A percentile compares a stretch with the other conserved stretches of the same genome.
phyloP scores from a whole-genome alignment of 2,329 filamentous ascomycete species.

The Ampelomyces quisqualis region DNA sequence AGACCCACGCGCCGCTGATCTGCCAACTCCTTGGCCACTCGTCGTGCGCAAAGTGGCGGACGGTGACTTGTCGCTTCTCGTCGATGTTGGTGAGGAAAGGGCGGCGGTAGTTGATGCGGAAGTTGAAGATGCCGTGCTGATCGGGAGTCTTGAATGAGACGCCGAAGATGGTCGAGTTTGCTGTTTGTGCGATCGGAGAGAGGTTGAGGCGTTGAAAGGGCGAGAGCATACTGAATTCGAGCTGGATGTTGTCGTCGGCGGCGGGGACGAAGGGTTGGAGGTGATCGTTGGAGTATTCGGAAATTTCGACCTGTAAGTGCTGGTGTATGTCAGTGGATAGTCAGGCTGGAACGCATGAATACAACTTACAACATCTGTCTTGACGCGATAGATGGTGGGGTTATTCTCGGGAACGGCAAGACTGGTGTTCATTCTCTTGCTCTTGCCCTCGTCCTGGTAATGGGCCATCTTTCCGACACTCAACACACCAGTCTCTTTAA shows the following conservation, averaged over 20 bases:
- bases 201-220: conserved; percentile 90
- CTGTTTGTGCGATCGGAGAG: conserved; percentile 55
- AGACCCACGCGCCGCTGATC: conserved; percentile 91
- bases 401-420: conserved; percentile 58
- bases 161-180: conserved; percentile 71
- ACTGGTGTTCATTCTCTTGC: conserved; percentile 45
- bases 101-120: conserved; percentile 94
- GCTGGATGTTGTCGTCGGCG: conserved; percentile 72
- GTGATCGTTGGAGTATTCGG: conserved; percentile 75
- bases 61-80: conserved; percentile 92
- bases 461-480: conserved; percentile 83
- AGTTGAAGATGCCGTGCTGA: conserved; percentile 99
- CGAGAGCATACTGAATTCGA: conserved; percentile 98
- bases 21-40: conserved; percentile 90
- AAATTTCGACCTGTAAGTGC: conserved; percentile 85
- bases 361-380: conserved; percentile 94
- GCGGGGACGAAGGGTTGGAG: conserved; percentile 74
- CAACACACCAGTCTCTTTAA: conserved; percentile 89
- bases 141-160: conserved; percentile 81
- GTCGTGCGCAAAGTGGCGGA: conserved; percentile 94
- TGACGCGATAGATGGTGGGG: conserved; percentile 88
- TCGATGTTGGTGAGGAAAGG: conserved; percentile 87
- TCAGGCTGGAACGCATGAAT: background rate
- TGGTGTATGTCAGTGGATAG: conserved; percentile 43
- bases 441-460: conserved; percentile 60